Conservation (phyloP, 2,329 filamentous ascomycete genomes). For the Ceratocystiopsis minuta region DNA sequence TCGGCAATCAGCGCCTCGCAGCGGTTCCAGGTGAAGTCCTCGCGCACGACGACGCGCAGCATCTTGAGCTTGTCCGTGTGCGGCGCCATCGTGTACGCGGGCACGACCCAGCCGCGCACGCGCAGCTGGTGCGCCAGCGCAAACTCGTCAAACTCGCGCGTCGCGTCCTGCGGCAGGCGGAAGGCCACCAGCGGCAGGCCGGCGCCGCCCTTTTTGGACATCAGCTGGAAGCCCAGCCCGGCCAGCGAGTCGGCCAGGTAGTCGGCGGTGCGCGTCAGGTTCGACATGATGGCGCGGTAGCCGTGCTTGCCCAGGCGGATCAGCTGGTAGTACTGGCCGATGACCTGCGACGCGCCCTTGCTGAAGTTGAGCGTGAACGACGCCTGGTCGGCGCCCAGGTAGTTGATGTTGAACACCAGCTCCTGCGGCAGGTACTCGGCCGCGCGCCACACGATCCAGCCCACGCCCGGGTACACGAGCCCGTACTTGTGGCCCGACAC, state of each 20-base stretch:
- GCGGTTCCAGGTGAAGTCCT: conserved; percentile 71
- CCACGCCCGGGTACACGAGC: conserved; percentile 73
- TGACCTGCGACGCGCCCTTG: conserved; percentile 84
- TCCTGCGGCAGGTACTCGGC: conserved; percentile 74
- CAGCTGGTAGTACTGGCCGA: conserved; percentile 94
- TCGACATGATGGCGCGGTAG: conserved; percentile 85
- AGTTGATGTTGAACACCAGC: conserved; percentile 98
- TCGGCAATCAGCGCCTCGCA: conserved; percentile 66
- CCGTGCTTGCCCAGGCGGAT: conserved; percentile 87
- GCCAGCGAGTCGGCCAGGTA: conserved; percentile 62
- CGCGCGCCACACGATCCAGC: conserved; percentile 81
- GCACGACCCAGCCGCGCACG: conserved; percentile 79
- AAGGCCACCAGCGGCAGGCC: conserved; percentile 85
- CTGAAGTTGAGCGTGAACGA: conserved; percentile 97
- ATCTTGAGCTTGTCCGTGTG: conserved; percentile 72
- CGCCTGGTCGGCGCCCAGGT: conserved; percentile 84
- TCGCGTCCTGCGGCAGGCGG: conserved; percentile 43
- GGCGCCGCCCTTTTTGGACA: conserved; percentile 60
- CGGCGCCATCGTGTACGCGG: conserved; percentile 93
- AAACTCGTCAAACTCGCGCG: conserved; percentile 54
- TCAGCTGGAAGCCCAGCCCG: conserved; percentile 65
- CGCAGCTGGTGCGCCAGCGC: conserved; percentile 70
- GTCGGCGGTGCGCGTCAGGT: conserved; percentile 77
- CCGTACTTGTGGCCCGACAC: conserved; percentile 76
- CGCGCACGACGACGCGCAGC: conserved; percentile 78